Conservation (phyloP, 192 early-diverging fungal genomes). For the Geranomyces variabilis region DNA sequence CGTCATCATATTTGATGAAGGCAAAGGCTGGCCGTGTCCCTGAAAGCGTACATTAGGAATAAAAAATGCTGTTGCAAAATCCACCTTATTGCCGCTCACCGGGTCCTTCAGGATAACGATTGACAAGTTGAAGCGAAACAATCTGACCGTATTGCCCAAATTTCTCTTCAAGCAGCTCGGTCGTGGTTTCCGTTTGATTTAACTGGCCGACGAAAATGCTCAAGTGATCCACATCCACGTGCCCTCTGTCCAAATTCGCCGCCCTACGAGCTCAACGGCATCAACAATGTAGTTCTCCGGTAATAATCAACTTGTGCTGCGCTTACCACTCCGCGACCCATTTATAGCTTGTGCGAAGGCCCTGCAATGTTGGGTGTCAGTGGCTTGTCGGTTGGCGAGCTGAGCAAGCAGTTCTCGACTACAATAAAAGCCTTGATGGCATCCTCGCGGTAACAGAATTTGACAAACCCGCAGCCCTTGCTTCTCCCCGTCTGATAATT, state of each 20-base stretch:
- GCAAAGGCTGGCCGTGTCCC: constrained; percentile 60
- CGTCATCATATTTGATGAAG: constrained; percentile 63
- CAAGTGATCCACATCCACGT: constrained; percentile 54
- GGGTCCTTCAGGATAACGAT: constrained; percentile 35
- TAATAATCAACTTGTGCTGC: no score
- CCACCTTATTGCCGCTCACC: neutral
- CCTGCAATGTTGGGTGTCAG: constrained; percentile 20
- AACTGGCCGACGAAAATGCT: constrained; percentile 72
- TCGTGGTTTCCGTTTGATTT: constrained; percentile 48
- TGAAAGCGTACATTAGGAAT: neutral
- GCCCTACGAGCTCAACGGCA: constrained; percentile 33
- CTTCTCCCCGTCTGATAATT: constrained; percentile 41
- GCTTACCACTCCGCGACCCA: constrained; percentile 72
- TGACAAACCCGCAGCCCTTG: constrained; percentile 69
- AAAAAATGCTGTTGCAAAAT: neutral
- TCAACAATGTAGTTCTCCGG: neutral
- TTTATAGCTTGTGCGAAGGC: constrained; percentile 42
- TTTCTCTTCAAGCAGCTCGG: constrained; percentile 47
- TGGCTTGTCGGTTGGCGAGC: neutral
- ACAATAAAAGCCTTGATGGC: constrained; percentile 70
- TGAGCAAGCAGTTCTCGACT: neutral
- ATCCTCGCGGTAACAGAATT: constrained; percentile 72
- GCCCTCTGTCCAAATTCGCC: constrained; percentile 45
- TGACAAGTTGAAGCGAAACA: constrained; percentile 52
- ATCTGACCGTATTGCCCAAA: constrained; percentile 66